Percentiles rank a stretch among this genome's conserved stretches.
Evolutionary conservation across 805 yeast genomes (phyloP).

Genomic region (Yarrowia sp.): DNA sequence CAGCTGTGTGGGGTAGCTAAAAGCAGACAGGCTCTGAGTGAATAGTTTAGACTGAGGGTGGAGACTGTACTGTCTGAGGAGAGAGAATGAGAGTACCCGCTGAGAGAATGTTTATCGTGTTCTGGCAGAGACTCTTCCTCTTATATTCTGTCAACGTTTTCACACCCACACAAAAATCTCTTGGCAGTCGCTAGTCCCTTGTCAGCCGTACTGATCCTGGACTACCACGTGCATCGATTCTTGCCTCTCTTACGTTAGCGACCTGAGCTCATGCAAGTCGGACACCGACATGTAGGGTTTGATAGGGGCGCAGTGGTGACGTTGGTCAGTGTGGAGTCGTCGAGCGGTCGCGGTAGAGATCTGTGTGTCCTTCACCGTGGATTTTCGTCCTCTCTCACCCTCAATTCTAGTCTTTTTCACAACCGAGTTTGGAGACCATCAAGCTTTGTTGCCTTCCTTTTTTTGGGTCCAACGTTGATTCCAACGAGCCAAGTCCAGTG

Average conservation of each 20-base stretch:
- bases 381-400: background rate
- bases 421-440: background rate
- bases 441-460: background rate
- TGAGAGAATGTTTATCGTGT: background rate
- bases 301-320: background rate
- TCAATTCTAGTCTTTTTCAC: background rate
- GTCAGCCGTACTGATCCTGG: constrained; percentile 14
- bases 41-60: background rate
- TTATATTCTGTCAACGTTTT: background rate
- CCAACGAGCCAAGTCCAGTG: too few species aligned
- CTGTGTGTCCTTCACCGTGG: background rate
- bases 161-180: background rate
- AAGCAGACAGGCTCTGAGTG: background rate
- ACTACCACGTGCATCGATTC: constrained; percentile 8
- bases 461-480: background rate
- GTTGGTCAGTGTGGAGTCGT: background rate
- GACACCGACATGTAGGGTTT: constrained; percentile 13
- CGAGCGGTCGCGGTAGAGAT: background rate
- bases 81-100: too few species aligned
- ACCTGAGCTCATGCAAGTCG: constrained; percentile 1
- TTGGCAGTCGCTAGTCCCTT: constrained; percentile 11
- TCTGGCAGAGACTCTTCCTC: background rate
- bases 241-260: constrained; percentile 1
- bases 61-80: too few species aligned
- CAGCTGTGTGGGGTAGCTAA: background rate